phyloP scores from a whole-genome alignment of 441 rosid genomes.

The Sinapis alba region DNA sequence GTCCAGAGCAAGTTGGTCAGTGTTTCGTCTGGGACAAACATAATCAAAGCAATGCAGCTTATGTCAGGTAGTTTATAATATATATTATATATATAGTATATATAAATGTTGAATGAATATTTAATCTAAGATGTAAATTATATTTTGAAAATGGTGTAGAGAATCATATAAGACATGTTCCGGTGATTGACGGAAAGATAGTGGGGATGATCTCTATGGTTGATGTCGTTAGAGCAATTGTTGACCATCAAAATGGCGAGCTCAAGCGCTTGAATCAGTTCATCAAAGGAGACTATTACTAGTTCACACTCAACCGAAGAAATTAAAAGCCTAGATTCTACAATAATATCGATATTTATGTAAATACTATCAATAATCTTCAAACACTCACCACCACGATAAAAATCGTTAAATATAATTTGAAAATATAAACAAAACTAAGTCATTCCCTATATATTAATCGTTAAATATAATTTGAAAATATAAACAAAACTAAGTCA shows the following conservation, averaged over 20 bases:
- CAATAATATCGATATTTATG: neutral
- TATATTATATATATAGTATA: neutral
- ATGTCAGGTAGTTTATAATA: conserved; percentile 68
- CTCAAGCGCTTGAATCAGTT: conserved; percentile 3
- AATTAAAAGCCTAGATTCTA: neutral
- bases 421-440: too few species aligned
- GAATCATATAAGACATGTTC: conserved; percentile 71
- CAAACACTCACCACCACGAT: neutral
- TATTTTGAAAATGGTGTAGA: conserved; percentile 43
- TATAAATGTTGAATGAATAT: neutral
- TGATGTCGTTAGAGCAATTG: neutral
- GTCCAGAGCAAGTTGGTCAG: conserved; percentile 68
- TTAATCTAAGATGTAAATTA: neutral
- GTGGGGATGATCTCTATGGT: conserved; percentile 55
- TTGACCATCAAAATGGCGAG: conserved; percentile 5
- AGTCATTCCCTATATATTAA: too few species aligned
- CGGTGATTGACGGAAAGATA: conserved; percentile 81
- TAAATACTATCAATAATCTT: neutral
- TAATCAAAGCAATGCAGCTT: conserved; percentile 84
- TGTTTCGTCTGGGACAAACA: conserved; percentile 70
- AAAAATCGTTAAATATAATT: too few species aligned
- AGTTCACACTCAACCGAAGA: neutral
- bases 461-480: too few species aligned
- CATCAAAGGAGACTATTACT: conserved; percentile 5
- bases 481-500: too few species aligned